Percentiles rank a stretch among this genome's conserved stretches.
Conservation (phyloP, 768 basidiomycete genomes). For the Psilocybe cyanescens region DNA sequence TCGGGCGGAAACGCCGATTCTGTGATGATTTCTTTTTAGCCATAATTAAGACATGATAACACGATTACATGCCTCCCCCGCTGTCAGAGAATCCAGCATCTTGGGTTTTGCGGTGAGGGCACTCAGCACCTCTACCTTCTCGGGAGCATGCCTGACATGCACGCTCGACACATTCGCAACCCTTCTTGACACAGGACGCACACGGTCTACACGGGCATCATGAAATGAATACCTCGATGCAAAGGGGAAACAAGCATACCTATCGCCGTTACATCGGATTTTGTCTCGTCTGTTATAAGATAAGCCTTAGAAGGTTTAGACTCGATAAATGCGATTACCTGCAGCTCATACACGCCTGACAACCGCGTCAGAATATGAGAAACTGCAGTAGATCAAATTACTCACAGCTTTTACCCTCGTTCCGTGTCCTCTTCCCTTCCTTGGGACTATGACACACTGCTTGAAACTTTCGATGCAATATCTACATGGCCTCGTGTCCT, state of each 20-base stretch:
- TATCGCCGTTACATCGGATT: conserved; percentile 61
- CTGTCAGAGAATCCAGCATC: conserved; percentile 24
- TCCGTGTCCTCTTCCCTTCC: conserved; percentile 62
- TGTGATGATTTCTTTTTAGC: background rate
- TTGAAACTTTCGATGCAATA: conserved; percentile 50
- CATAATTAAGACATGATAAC: too few relatives aligned
- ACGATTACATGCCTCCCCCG: background rate
- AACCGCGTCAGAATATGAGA: conserved; percentile 1
- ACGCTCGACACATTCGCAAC: conserved; percentile 55
- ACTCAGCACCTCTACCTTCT: conserved; percentile 49
- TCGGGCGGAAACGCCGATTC: background rate
- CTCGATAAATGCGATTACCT: conserved; percentile 39
- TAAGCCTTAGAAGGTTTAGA: background rate
- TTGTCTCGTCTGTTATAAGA: conserved; percentile 55
- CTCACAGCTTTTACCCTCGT: conserved; percentile 64
- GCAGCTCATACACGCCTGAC: conserved; percentile 63
- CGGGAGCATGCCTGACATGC: conserved; percentile 47
- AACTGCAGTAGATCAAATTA: conserved; percentile 12
- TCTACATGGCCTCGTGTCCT: conserved; percentile 60
- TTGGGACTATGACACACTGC: conserved; percentile 51
- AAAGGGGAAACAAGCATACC: conserved; percentile 36
- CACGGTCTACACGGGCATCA: conserved; percentile 45
- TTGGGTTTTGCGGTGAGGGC: conserved; percentile 41
- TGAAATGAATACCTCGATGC: conserved; percentile 12
- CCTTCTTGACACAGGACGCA: conserved; percentile 50